Evolutionary conservation across 305 asterid species (phyloP).

Genomic region (Solanum hybrid): DNA sequence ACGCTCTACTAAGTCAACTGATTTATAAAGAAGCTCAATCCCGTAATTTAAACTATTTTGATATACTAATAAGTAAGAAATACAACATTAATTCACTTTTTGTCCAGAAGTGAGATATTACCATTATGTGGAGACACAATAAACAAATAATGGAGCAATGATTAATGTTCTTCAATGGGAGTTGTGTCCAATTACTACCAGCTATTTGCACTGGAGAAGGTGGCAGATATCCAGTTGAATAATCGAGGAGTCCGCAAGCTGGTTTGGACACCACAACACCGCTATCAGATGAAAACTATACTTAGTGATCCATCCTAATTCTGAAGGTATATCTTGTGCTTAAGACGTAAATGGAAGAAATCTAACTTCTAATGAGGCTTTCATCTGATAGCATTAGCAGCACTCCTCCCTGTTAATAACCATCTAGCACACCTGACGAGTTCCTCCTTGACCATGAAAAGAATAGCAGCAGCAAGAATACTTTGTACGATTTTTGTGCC

Average conservation of each 20-base stretch:
- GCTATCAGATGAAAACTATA: background rate
- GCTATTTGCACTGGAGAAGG: background rate
- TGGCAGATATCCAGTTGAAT: background rate
- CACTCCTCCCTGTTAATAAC: constrained; percentile 41
- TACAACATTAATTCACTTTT: background rate
- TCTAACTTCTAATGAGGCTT: constrained; percentile 17
- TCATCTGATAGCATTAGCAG: constrained; percentile 23
- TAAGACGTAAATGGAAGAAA: background rate
- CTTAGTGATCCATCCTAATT: background rate
- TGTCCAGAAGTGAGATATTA: background rate
- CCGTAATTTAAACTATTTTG: background rate
- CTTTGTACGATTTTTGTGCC: constrained; percentile 90
- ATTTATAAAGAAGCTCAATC: background rate
- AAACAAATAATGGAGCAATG: background rate
- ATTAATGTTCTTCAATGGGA: background rate
- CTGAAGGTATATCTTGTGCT: background rate
- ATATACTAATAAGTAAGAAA: background rate
- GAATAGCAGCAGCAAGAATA: constrained; percentile 90
- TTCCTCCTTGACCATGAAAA: constrained; percentile 97
- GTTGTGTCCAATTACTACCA: background rate
- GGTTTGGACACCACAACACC: background rate
- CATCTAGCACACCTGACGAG: constrained; percentile 75
- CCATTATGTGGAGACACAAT: background rate
- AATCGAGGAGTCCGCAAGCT: background rate
- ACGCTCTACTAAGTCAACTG: background rate